Percentiles rank a stretch among this genome's conserved stretches.
Evolutionary conservation across 1,284 basidiomycete species (phyloP).

Genomic region (Thecaphora frezii): DNA sequence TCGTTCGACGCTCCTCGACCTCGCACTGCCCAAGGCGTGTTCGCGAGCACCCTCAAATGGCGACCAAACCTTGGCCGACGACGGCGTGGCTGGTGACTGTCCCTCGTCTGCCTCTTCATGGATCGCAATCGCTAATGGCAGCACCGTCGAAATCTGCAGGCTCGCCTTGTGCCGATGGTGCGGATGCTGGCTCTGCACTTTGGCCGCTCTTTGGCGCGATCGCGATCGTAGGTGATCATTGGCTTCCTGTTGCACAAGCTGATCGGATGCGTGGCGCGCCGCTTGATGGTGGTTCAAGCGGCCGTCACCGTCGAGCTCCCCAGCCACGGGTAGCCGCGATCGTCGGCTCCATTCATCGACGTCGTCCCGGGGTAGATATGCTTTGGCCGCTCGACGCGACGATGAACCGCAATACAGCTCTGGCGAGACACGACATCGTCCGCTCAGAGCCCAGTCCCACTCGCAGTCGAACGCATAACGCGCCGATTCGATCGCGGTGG

Average conservation of each 20-base stretch:
- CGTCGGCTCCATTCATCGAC: not conserved
- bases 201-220: not conserved
- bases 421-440: conserved; percentile 18
- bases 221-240: not conserved
- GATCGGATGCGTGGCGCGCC: not conserved
- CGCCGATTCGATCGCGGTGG: conserved; percentile 2
- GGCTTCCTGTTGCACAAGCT: not conserved
- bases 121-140: conserved; percentile 10
- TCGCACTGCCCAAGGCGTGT: not conserved
- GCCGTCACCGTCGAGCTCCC: conserved; percentile 8
- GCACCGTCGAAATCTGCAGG: conserved; percentile 20
- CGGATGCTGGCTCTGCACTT: conserved; percentile 2
- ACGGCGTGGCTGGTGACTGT: conserved; percentile 4
- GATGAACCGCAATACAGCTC: conserved; percentile 22
- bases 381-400: conserved; percentile 26
- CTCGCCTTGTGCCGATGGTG: conserved; percentile 14
- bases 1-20: conserved; percentile 12
- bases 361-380: conserved; percentile 1
- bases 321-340: conserved; percentile 13
- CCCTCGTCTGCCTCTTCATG: not conserved
- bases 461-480: conserved; percentile 16
- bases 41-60: conserved; percentile 9
- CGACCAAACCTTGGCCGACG: not conserved
- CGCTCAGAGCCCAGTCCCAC: conserved; percentile 36
- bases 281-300: conserved; percentile 1